Conservation (phyloP, 1,139 yeast species). For the Geotrichum europaeum region DNA sequence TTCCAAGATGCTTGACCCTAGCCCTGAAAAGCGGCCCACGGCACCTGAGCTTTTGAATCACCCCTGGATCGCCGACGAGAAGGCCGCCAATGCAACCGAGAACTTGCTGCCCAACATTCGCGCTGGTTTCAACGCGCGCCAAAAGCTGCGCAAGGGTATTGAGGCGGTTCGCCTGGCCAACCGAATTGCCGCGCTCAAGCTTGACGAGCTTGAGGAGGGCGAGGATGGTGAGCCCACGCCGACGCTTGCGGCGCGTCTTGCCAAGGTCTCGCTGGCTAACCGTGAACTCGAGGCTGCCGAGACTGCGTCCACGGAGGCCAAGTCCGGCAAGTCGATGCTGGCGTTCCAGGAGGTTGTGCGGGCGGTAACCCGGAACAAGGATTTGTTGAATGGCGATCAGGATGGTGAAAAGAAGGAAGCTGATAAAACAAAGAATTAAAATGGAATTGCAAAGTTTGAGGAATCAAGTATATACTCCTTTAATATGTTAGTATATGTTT, state of each 20-base stretch:
- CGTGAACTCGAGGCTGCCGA: slow-evolving; percentile 20
- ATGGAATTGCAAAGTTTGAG: not conserved
- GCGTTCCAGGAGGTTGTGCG: slow-evolving; percentile 66
- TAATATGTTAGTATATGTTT: not conserved
- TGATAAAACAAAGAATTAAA: not conserved
- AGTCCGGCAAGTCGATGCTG: slow-evolving; percentile 13
- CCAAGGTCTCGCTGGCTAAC: not conserved
- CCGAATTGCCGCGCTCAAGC: slow-evolving; percentile 59
- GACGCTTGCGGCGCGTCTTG: slow-evolving; percentile 16
- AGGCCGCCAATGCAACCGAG: slow-evolving; percentile 37
- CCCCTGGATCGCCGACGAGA: slow-evolving; percentile 61
- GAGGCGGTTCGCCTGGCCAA: slow-evolving; percentile 73
- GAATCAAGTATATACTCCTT: not conserved
- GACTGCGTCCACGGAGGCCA: not conserved
- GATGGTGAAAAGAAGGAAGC: not conserved
- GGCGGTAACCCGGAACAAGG: slow-evolving; percentile 64
- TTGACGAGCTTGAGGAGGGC: slow-evolving; percentile 47
- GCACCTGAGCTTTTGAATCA: slow-evolving; percentile 57
- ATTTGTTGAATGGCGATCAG: slow-evolving; percentile 26
- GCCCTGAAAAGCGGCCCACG: slow-evolving; percentile 63
- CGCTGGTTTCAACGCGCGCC: slow-evolving; percentile 77
- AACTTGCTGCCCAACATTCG: slow-evolving; percentile 69
- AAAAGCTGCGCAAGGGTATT: slow-evolving; percentile 79
- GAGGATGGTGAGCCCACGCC: slow-evolving; percentile 42
- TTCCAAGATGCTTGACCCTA: slow-evolving; percentile 53